Evolutionary conservation across 164 flowering plant species (phyloP), one percentile per base, ranked within the genome.

Genomic region (Piper betle): DNA sequence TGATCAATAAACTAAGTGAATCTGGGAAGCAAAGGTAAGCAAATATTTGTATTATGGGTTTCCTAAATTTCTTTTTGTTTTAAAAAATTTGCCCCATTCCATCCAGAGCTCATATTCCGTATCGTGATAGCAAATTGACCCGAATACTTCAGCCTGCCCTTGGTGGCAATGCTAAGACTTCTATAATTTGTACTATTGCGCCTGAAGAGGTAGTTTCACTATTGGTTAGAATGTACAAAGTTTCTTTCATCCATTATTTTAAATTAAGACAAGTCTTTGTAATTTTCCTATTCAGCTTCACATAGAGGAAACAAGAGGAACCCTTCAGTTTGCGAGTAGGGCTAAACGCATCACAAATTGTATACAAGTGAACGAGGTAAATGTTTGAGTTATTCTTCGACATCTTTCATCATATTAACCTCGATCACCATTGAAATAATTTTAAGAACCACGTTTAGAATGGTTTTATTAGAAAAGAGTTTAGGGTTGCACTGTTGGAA

Each of bases 111-210:
- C 99, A 94, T 67, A 86, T 94, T 72, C 99, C 97, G 43, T 94
- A 87, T 67, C 96, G 99, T 20, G 99, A 94, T 71, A 87, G 97
- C 71, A 94, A 91, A 75, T 75, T 94, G 18, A 94, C 97, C 54
- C 95, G 97, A 39, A 94, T 94, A 64, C 96, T 91, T 57, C 99
- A 94, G 73, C 91, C 95, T 72, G 96, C 99, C 57, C 87, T 94
- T 53, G 96, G 96, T 72, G 97, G 97, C 39, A 94, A 94, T 84
- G 96, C 97, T 15, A 94, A 91, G 77, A 94, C 99, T 50, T 88
- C 96, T 59, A 91, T 94, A 43, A 91, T 94, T 41, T 91, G 99
- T 66, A 94, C 96, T 4, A 61, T 94, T 53, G 96, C 99, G 68
- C 99, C 99, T 59, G 99, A 93, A 76, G 96, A 93, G 96, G 96